These are phyloP conservation scores for Diplodia mutila DNA, from an alignment of 2,329 filamentous ascomycete genomes.

Conservation along the genomic window DNA sequence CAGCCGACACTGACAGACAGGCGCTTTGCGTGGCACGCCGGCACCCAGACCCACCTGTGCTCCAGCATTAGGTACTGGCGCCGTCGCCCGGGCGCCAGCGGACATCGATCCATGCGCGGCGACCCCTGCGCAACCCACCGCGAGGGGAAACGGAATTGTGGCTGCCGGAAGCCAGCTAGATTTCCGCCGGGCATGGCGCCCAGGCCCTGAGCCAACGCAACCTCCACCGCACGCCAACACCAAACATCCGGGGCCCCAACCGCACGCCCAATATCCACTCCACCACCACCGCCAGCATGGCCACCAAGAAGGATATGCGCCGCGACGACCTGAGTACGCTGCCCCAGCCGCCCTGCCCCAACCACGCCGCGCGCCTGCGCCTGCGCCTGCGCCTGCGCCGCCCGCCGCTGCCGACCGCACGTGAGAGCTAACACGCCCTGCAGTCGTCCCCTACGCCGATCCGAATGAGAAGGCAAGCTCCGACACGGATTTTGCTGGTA, in stretches of 20 bases:
- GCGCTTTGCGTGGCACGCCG: slow-evolving; percentile 11
- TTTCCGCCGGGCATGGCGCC: background rate
- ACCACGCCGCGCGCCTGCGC: background rate
- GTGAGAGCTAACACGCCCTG: slow-evolving; percentile 12
- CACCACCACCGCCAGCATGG: slow-evolving; percentile 52
- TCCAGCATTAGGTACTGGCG: background rate
- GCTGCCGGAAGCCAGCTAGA: slow-evolving; percentile 17
- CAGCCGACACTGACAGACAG: background rate
- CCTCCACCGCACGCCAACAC: slow-evolving; percentile 18
- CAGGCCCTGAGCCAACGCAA: slow-evolving; percentile 13
- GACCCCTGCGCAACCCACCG: slow-evolving; percentile 13
- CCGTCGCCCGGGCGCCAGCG: slow-evolving; percentile 11
- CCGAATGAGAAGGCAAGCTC: slow-evolving; percentile 67
- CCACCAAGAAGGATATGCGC: slow-evolving; percentile 75
- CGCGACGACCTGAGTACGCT: slow-evolving; percentile 71
- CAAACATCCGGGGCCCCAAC: slow-evolving; percentile 27
- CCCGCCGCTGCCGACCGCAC: slow-evolving; percentile 12
- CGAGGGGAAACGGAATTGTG: slow-evolving; percentile 11
- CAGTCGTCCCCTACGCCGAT: slow-evolving; percentile 87
- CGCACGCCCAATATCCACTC: slow-evolving; percentile 12
- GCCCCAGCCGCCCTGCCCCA: slow-evolving; percentile 8
- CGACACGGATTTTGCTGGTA: slow-evolving; percentile 72
- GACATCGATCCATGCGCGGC: slow-evolving; percentile 4
- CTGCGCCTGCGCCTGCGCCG: background rate
- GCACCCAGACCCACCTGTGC: slow-evolving; percentile 8